Evolutionary conservation across 495 filamentous ascomycete species (phyloP), one percentile per base, ranked within the genome.

Genomic region (Trichoderma orchidacearum): DNA sequence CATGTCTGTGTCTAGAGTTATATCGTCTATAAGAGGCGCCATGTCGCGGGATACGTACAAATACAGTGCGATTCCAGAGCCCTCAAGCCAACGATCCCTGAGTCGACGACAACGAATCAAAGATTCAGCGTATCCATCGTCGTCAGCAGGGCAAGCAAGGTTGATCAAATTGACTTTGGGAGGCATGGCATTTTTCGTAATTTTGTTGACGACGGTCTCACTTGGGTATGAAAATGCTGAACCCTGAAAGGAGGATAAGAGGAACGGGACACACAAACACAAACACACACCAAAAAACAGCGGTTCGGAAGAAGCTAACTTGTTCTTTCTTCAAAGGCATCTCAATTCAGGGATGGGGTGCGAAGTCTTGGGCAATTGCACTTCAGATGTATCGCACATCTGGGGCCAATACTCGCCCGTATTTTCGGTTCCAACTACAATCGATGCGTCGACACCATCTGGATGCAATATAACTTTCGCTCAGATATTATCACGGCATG

Each of bases 331-430:
- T 34, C 8, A 30, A 61, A 68, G 66, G 55, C 54, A 28, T 30
- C 55, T 58, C n/a, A 58, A 53, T n/a, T 58, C 62, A 48, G 55
- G 58, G 50, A 55, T 59, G 5, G 32, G 18, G 23, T 57, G 56
- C 21, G 28, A 51, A 18, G 30, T 23, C 0, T 5, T 23, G 5
- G 56, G 56, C 5, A 36, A 35, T 23, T 87, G 83, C 66, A 68
- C 73, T 31, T 57, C 74, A 9, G 55, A 74, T 15, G 72, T 85
- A 41, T 80, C 87, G 3, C 88, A 86, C 58, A 78, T 69, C 57
- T 94, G 89, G 90, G 90, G 89, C 54, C 87, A 90, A 63, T 93
- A 95, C 68, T 87, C 87, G 21, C 88, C 90, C 13, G 90, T 80
- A 67, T 94, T 85, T 72, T 75, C 80, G 0, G 81, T 90, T 2